Base-by-base conservation (phyloP, 257 asterid species). In the Solanum neorickii region DNA sequence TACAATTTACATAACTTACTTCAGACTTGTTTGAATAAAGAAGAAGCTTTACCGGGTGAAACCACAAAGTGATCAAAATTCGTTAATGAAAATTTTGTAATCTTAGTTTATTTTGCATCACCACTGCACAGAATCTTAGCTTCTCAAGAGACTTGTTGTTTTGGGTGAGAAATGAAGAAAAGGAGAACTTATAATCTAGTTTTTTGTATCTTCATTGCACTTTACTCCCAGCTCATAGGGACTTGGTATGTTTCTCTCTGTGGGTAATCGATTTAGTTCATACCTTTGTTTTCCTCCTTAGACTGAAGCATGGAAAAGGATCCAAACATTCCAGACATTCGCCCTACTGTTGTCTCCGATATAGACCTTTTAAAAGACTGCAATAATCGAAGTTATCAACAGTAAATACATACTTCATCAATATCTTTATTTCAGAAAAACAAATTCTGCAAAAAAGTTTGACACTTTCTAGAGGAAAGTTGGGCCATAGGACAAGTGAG, bases 311-410 rank as follows among this genome's bases (percentile, higher is more conserved):
- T 82, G 27, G 98, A 87, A 89, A 94, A 83, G 3, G 98, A 93
- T 87, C 98, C 98, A 86, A 95, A 87, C 68, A 94, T 59, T 69
- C 88, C 96, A 7, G 98, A 93, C 93, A 93, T 88, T 86, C 95
- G 90, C 37, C 90, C 91, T 86, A 96, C 86, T 27, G 98, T 93
- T 72, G 97, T 86, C 91, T 96, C 99, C 2, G 99, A 94, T 90
- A 91, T 89, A 33, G 95, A 96, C 91, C 98, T 95, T 91, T 91
- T 96, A 60, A 93, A 85, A 85, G 91, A 87, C 99, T 96, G 85
- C 88, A 91, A 83, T 4, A 87, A 77, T 77, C 86, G 3, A 86
- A 83, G 82, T 73, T 89, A 87, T 83, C 77, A 86, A 87, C 47
- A 83, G 42, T 84, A 46, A 18, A 49, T 82, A 29, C 20, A 82